phyloP scores from a whole-genome alignment of 2,329 filamentous ascomycete species.

The Trichoderma brevicompactum region DNA sequence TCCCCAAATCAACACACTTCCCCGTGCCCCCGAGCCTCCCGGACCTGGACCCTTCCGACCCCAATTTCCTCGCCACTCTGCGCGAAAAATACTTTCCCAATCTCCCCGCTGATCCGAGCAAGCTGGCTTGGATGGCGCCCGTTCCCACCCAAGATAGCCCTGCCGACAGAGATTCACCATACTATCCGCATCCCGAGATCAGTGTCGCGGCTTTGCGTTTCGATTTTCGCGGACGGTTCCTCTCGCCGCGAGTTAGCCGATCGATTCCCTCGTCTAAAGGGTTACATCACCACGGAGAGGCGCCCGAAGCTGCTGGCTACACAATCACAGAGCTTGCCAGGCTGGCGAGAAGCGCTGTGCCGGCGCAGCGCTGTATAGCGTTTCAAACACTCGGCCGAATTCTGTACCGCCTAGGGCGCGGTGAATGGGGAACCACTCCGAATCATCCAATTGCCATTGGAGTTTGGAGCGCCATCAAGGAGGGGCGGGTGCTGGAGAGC shows the following conservation, averaged over 20 bases:
- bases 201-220: conserved; percentile 81
- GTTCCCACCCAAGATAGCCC: conserved; percentile 66
- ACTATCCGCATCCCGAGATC: conserved; percentile 79
- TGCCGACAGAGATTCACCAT: conserved; percentile 73
- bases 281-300: conserved; percentile 90
- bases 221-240: conserved; percentile 79
- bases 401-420: conserved; percentile 78
- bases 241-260: conserved; percentile 76
- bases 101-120: conserved; percentile 80
- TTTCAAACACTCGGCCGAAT: conserved; percentile 89
- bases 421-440: conserved; percentile 64
- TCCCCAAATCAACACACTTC: conserved; percentile 61
- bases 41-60: conserved; percentile 81
- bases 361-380: conserved; percentile 86
- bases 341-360: conserved; percentile 78
- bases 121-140: conserved; percentile 88
- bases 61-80: conserved; percentile 80
- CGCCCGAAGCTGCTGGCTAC: conserved; percentile 92
- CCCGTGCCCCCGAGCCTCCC: conserved; percentile 60
- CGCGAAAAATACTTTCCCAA: conserved; percentile 93
- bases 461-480: conserved; percentile 79
- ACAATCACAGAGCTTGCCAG: conserved; percentile 85
- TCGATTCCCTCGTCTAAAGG: conserved; percentile 77
- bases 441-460: conserved; percentile 71
- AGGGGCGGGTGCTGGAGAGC: conserved; percentile 75